phyloP scores from a whole-genome alignment of 805 yeast species.

The Kodamaea fukazawae region DNA sequence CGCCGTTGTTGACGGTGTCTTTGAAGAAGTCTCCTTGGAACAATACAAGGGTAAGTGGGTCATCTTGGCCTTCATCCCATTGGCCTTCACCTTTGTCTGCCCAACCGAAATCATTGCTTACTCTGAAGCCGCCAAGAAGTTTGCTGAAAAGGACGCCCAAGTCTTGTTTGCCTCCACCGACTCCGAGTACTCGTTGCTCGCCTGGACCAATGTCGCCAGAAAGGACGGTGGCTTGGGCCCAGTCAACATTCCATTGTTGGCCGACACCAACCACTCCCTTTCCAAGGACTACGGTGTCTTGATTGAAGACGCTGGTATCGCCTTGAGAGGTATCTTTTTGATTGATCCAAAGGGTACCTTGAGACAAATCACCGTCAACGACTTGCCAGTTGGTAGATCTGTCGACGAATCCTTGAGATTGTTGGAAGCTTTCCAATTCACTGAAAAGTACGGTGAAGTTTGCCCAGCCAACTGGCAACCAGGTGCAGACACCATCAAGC shows the following conservation, averaged over 20 bases:
- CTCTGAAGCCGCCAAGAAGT: constrained; percentile 91
- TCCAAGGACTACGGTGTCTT: constrained; percentile 97
- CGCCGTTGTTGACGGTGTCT: constrained; percentile 94
- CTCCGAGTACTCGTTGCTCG: constrained; percentile 94
- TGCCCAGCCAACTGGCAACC: constrained; percentile 98
- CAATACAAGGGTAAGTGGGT: constrained; percentile 99
- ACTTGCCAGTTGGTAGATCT: constrained; percentile 98
- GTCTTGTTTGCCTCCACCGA: constrained; percentile 96
- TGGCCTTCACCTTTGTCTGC: constrained; percentile 99
- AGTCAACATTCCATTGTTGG: constrained; percentile 88
- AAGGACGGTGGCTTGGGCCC: constrained; percentile 98
- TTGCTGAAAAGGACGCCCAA: constrained; percentile 81
- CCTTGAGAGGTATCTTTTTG: constrained; percentile 96
- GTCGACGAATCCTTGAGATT: constrained; percentile 98
- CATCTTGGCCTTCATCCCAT: constrained; percentile 91
- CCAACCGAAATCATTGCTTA: constrained; percentile 99
- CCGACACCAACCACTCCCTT: constrained; percentile 95
- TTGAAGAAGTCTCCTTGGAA: constrained; percentile 92
- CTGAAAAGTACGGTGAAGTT: constrained; percentile 98
- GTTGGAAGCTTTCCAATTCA: constrained; percentile 99
- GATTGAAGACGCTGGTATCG: constrained; percentile 93
- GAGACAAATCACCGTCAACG: constrained; percentile 97
- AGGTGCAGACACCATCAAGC: constrained; percentile 89
- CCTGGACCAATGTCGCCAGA: constrained; percentile 97
- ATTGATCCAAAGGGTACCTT: constrained; percentile 93